A percentile compares a stretch with the other conserved stretches of the same genome.
Conservation (phyloP, 257 asterid species). For the Vinca minor region DNA sequence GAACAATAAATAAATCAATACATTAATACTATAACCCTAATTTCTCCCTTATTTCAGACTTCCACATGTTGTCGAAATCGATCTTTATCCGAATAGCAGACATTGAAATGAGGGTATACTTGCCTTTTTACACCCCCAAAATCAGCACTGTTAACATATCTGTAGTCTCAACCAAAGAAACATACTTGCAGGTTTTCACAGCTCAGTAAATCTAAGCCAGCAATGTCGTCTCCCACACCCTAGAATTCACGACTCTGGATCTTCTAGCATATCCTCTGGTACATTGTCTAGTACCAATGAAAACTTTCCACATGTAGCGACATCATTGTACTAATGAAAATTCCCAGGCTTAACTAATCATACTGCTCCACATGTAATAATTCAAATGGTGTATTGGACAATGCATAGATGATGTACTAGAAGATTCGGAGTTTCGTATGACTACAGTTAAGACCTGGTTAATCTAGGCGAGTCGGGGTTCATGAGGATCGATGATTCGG, state of each 20-base stretch:
- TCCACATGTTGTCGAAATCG: background rate
- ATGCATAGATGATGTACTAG: no score
- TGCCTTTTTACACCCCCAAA: background rate
- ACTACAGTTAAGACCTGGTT: background rate
- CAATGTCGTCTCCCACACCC: background rate
- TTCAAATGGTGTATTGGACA: no score
- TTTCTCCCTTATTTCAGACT: background rate
- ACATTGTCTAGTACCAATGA: no score
- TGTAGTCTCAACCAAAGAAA: conserved; percentile 5
- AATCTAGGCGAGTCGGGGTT: background rate
- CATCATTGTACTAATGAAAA: no score
- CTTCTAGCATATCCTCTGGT: no score
- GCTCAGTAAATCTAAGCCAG: background rate
- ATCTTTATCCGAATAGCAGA: background rate
- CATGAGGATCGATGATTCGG: background rate
- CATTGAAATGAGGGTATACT: background rate
- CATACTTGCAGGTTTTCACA: background rate
- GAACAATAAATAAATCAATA: background rate
- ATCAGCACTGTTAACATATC: conserved; percentile 1
- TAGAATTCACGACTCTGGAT: no score
- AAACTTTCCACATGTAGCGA: no score
- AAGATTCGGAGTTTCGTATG: no score
- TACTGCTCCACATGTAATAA: no score
- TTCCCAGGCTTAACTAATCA: no score
- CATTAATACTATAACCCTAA: background rate